phyloP scores from a whole-genome alignment of 495 filamentous ascomycete genomes.

The Penicillium herquei region DNA sequence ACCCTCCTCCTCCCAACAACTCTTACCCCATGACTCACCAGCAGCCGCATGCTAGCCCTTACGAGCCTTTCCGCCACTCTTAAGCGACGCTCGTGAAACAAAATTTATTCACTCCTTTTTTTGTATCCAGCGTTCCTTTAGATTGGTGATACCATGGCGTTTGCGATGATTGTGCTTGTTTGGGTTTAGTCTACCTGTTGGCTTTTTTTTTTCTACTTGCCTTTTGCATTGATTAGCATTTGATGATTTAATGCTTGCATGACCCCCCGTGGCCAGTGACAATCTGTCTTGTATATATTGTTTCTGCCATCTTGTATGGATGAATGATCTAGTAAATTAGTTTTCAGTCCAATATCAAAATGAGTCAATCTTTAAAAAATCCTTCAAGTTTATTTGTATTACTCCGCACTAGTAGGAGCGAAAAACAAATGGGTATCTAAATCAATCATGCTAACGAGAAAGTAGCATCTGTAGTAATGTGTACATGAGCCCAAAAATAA shows the following conservation, averaged over 20 bases:
- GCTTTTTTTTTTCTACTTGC: conserved; percentile 6
- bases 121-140: conserved; percentile 21
- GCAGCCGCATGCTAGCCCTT: conserved; percentile 31
- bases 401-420: too few relatives aligned
- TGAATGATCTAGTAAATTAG: neutral
- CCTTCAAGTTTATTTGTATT: too few relatives aligned
- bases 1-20: conserved; percentile 25
- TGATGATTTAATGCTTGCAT: conserved; percentile 16
- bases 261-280: neutral
- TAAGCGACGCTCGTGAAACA: conserved; percentile 18
- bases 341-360: too few relatives aligned
- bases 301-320: neutral
- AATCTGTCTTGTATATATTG: conserved; percentile 3
- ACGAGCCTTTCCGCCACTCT: conserved; percentile 48
- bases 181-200: conserved; percentile 2
- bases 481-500: neutral
- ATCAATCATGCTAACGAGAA: too few relatives aligned
- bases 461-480: neutral
- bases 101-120: conserved; percentile 4
- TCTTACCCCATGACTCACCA: conserved; percentile 23
- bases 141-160: conserved; percentile 27
- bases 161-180: neutral
- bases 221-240: conserved; percentile 9
- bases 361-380: too few relatives aligned
- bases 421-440: too few relatives aligned